Evolutionary conservation across 768 basidiomycete species (phyloP), one percentile per base, ranked within the genome.

Genomic region (Macrolepiota albuminosa): DNA sequence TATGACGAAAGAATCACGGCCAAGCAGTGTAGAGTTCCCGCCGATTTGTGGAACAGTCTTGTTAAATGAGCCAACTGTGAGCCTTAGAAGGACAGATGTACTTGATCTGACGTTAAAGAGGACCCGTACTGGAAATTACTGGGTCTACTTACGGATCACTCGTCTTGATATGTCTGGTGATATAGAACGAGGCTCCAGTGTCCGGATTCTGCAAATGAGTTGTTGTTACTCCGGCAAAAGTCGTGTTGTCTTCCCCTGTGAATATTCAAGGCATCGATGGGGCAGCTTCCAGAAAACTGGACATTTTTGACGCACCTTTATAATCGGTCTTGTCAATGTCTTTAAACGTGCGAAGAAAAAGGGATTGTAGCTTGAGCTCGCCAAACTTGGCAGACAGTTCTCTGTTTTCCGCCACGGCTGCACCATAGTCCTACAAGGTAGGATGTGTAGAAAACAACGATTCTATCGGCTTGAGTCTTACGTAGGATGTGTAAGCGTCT

Each of bases 401-500:
- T 39, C 64, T 57, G 52, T 59, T 60, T 47, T 64, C 64, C 8
- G 52, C 43, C 3, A 64, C 55, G 5, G 64, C 61, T 4, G 64
- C 64, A 54, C 64, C 64, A 47, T 62, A 64, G 42, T 64, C 64
- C 64, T 64, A 16, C 34, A 47, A n/a, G 9, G 24, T 45, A n/a
- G 7, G n/a, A 21, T 21, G 14, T 14, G 24, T 42, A n/a, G 5
- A 57, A 29, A 14, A 37, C 3, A 5, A n/a, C 7, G 6, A 16
- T 21, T 9, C 16, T 1, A 24, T 13, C 1, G 11, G 13, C 47
- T 55, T 21, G 7, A 48, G 26, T 31, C 14, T 47, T 39, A 62
- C 64, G 45, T 64, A 64, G 24, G 64, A 64, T 1, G 64, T 64
- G 26, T 64, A 64, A n/a, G 61, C 55, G 6, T 62, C 64, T 64